Evolutionary conservation across 805 yeast genomes (phyloP).

Genomic region (Candida peoriensis): DNA sequence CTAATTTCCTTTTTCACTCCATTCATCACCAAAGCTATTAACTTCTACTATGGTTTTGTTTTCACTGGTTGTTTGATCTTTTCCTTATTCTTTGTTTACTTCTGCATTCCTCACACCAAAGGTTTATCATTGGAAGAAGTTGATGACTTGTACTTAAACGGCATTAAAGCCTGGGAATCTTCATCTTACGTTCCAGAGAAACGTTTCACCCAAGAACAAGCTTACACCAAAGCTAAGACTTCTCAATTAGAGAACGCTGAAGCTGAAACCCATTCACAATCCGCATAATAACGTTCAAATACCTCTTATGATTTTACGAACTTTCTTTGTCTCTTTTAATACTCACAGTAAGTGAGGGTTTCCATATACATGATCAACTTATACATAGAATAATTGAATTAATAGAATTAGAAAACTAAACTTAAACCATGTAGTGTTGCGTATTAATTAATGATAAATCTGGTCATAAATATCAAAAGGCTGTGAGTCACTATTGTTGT

Average conservation of each 20-base stretch:
- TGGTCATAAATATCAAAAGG: too few relatives aligned
- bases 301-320: slow-evolving; percentile 2
- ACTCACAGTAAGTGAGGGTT: too few relatives aligned
- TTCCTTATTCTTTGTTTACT: slow-evolving; percentile 61
- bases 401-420: too few relatives aligned
- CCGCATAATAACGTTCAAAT: slow-evolving; percentile 2
- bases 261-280: too few relatives aligned
- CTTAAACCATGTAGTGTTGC: too few relatives aligned
- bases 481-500: too few relatives aligned
- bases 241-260: slow-evolving; percentile 10
- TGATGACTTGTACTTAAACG: slow-evolving; percentile 52
- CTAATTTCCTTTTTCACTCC: slow-evolving; percentile 67
- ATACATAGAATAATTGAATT: too few relatives aligned
- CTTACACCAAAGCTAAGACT: slow-evolving; percentile 20
- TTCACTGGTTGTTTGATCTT: slow-evolving; percentile 57
- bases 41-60: slow-evolving; percentile 68
- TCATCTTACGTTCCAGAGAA: slow-evolving; percentile 45
- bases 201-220: slow-evolving; percentile 23
- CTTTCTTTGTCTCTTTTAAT: not conserved
- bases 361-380: too few relatives aligned
- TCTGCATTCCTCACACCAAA: slow-evolving; percentile 72
- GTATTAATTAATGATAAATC: too few relatives aligned
- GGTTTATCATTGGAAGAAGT: slow-evolving; percentile 82
- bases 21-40: slow-evolving; percentile 57
- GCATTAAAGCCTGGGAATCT: slow-evolving; percentile 43